Evolutionary conservation across 306 rosid genomes (phyloP), one percentile per base, ranked within the genome.

Genomic region (Glycine latifolia): DNA sequence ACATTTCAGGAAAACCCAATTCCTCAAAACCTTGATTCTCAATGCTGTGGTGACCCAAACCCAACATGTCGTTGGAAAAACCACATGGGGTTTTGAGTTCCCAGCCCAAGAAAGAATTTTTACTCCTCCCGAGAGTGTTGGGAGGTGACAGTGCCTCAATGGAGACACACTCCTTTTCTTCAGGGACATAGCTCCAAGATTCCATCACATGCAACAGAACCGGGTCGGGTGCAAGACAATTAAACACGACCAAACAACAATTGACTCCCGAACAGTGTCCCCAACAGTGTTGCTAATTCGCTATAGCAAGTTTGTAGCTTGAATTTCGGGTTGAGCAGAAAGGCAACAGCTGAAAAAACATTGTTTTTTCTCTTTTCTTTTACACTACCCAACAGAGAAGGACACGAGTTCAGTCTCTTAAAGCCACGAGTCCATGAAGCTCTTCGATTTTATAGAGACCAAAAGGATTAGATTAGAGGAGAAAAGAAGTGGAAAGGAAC

Each of bases 141-240:
- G 85, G 81, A 72, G 90, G 80, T 1, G 91, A 82, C 31, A 77
- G 82, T 20, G 90, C 39, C 43, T 88, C 91, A 41, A 88, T 91
- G 16, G 93, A 83, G 78, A 49, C 78, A 77, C 84, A 87, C 69
- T 84, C 88, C 86, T 94, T 92, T 66, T 89, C 94, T 80, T 87
- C 90, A 81, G 94, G 84, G 59, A 86, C 86, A 85, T 50, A 88
- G 75, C 88, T 90, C 98, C 98, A 92, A 73, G 97, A 87, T 85
- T 92, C 97, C 98, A 94, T 94, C 67, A 49, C 84, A 78, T 58
- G 75, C 17, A 84, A 65, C 80, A 35, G 73, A 81, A 76, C 75
- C 46, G 68, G 63, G 59, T 9, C 1, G 48, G 49, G 10, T 0
- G 56, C 68, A 60, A 60, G 65, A 72, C 12, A 67, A 7, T 26